These are phyloP conservation scores for Dictyostelium firmibasis DNA, from an alignment of 78 protist genomes.

Conservation along the genomic window DNA sequence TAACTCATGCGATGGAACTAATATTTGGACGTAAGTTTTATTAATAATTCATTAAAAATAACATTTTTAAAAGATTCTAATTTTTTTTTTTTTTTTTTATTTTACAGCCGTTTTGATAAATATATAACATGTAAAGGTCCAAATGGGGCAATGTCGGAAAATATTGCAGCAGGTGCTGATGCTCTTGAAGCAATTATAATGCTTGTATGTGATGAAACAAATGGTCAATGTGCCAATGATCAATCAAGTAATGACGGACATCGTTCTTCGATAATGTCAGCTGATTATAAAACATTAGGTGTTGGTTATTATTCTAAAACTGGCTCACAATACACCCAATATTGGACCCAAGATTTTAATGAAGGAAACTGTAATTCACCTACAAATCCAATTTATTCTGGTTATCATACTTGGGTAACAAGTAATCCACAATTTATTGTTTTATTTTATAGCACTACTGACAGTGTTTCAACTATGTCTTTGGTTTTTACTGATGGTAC, in stretches of 20 bases:
- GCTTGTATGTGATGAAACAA: background rate
- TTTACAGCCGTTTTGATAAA: background rate
- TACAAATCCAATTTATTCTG: conserved; percentile 5
- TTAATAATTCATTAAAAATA: background rate
- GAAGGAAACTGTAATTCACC: background rate
- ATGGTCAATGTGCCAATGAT: background rate
- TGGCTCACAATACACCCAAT: background rate
- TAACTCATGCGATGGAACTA: conserved; percentile 1
- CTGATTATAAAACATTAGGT: background rate
- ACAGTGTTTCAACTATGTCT: background rate
- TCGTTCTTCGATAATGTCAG: background rate
- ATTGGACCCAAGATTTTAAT: conserved; percentile 53
- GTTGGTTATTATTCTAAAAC: background rate
- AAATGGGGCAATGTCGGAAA: conserved; percentile 1
- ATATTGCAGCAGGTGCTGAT: background rate
- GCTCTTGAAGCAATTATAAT: background rate
- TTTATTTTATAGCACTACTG: background rate
- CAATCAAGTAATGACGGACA: conserved; percentile 16
- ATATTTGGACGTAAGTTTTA: background rate
- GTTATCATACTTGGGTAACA: background rate
- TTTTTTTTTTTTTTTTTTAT: background rate
- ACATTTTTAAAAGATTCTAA: background rate
- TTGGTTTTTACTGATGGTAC: conserved; percentile 4
- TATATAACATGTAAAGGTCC: background rate
- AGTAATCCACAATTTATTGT: background rate